Conservation (phyloP, 441 rosid genomes). For the Flueggea neowawraea region DNA sequence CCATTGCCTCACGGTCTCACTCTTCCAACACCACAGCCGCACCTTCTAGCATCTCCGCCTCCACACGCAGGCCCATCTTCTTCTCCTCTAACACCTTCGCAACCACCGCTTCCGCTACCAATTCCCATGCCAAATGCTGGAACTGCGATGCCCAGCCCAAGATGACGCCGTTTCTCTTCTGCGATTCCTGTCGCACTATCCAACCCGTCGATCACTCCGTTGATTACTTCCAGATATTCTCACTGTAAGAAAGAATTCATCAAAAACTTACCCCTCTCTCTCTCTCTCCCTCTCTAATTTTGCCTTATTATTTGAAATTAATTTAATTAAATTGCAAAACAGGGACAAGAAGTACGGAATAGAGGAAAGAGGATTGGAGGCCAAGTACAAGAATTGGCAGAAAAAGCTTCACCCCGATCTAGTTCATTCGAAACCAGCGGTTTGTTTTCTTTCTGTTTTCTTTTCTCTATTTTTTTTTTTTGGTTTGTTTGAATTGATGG, state of each 20-base stretch:
- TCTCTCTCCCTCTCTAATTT: neutral
- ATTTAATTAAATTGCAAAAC: neutral
- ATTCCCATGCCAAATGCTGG: conserved; percentile 53
- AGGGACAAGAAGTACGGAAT: conserved; percentile 71
- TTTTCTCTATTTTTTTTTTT: neutral
- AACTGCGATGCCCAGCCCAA: conserved; percentile 45
- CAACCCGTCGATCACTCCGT: conserved; percentile 76
- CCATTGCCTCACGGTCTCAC: neutral
- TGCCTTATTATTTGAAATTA: conserved; percentile 1
- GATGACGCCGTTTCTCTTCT: conserved; percentile 51
- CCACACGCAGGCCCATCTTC: no score
- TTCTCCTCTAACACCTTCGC: neutral
- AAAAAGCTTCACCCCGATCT: conserved; percentile 96
- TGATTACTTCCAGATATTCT: conserved; percentile 78
- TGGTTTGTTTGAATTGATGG: neutral
- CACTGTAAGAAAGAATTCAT: conserved; percentile 33
- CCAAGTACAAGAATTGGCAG: conserved; percentile 88
- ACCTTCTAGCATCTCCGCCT: conserved; percentile 1
- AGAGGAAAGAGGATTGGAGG: conserved; percentile 51
- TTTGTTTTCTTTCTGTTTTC: conserved; percentile 13
- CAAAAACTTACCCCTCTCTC: conserved; percentile 21
- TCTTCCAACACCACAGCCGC: conserved; percentile 3
- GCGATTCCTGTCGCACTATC: conserved; percentile 65
- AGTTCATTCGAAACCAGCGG: conserved; percentile 93
- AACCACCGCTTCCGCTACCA: conserved; percentile 1